Evolutionary conservation across 2,329 filamentous ascomycete genomes (phyloP).

Genomic region (Thelonectria rubi): DNA sequence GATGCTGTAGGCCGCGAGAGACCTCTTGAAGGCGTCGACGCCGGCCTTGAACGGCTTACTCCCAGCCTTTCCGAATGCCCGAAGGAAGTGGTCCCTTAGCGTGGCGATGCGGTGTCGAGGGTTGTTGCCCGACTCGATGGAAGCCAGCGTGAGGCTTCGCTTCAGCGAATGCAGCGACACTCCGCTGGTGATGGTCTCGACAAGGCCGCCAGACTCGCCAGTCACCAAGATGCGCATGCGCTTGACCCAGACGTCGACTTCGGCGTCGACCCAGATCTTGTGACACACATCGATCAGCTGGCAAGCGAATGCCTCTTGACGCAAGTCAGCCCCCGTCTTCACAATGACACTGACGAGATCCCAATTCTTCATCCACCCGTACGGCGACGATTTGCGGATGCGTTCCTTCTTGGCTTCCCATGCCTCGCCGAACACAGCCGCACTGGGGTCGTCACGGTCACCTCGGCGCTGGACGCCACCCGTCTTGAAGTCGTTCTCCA

Average conservation of each 20-base stretch:
- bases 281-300: slow-evolving; percentile 84
- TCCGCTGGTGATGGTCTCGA: slow-evolving; percentile 89
- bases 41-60: slow-evolving; percentile 75
- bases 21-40: slow-evolving; percentile 81
- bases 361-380: slow-evolving; percentile 92
- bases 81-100: slow-evolving; percentile 82
- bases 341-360: slow-evolving; percentile 87
- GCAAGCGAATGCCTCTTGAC: slow-evolving; percentile 87
- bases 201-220: slow-evolving; percentile 83
- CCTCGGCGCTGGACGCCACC: slow-evolving; percentile 82
- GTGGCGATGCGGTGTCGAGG: slow-evolving; percentile 80
- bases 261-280: slow-evolving; percentile 81
- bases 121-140: slow-evolving; percentile 76
- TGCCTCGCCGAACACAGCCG: slow-evolving; percentile 86
- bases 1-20: slow-evolving; percentile 85
- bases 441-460: slow-evolving; percentile 85
- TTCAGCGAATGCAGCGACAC: slow-evolving; percentile 89
- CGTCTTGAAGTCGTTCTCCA: slow-evolving; percentile 91
- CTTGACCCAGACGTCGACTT: slow-evolving; percentile 85
- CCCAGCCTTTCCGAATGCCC: slow-evolving; percentile 77
- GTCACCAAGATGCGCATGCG: slow-evolving; percentile 88
- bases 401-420: slow-evolving; percentile 87
- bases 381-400: slow-evolving; percentile 83
- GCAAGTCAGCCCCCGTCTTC: slow-evolving; percentile 83
- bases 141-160: slow-evolving; percentile 79